phyloP scores from a whole-genome alignment of 83 land plant species.

The Thuja plicata region DNA sequence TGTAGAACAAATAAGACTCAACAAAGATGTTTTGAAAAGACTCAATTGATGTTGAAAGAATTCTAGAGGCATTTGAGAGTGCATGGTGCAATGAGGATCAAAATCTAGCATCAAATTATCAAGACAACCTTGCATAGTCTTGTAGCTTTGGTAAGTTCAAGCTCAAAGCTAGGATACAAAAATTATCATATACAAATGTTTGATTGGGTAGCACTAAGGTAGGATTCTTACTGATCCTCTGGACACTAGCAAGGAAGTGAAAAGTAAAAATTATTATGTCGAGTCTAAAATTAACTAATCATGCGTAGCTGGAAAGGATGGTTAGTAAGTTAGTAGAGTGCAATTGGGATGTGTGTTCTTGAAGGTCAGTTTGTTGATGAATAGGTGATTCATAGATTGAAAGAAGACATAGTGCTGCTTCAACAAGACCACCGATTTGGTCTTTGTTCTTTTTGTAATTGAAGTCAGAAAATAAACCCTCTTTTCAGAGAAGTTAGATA shows the following conservation, averaged over 20 bases:
- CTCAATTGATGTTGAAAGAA: not conserved
- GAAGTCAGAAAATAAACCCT: no score
- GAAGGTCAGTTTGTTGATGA: no score
- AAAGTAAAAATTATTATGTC: not conserved
- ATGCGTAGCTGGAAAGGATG: no score
- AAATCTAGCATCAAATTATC: not conserved
- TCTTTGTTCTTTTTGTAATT: no score
- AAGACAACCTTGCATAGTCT: not conserved
- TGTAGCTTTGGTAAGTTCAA: not conserved
- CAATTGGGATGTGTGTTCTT: no score
- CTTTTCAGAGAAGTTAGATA: no score
- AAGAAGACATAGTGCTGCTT: no score
- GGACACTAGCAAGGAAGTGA: not conserved
- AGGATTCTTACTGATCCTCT: not conserved
- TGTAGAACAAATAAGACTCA: not conserved
- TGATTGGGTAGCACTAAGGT: not conserved
- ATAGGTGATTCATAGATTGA: no score
- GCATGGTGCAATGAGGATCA: not conserved
- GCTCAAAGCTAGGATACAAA: not conserved
- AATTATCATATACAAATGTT: not conserved
- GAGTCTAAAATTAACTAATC: not conserved
- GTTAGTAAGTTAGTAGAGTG: no score
- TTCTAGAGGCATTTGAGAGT: not conserved
- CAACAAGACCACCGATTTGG: no score
- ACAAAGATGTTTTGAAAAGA: not conserved